Evolutionary conservation across 2,329 filamentous ascomycete species (phyloP), one percentile per base, ranked within the genome.

Genomic region (Aplosporella prunicola): DNA sequence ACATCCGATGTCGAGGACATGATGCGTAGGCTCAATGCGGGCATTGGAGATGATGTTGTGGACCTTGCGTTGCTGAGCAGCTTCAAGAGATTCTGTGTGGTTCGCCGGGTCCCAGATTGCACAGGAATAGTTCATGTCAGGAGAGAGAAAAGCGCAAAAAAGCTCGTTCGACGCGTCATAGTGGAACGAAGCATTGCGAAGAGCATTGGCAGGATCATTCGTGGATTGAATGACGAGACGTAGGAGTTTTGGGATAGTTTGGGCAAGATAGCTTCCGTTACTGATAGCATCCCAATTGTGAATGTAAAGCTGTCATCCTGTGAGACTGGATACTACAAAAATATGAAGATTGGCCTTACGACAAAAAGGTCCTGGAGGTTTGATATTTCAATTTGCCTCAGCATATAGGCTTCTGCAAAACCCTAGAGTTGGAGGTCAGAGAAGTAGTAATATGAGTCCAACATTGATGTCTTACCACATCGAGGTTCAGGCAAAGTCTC

Each of bases 121-220:
- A 51, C 79, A 82, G 1, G 78, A 82, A 49, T 83, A 84, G 4
- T 79, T 83, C 80, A 85, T 84, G 50, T 84, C 80, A n/a, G 72
- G 67, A 0, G 78, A 82, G 18, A 84, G 64, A 46, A 84, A 84
- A 0, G 79, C 77, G 5, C 78, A 76, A 48, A 85, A 84, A 76
- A 84, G 82, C 41, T 78, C 76, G 50, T 85, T 85, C 45, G 74
- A 78, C 44, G 84, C 81, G 49, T 86, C 80, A 53, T 86, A 86
- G 46, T 86, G 81, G 4, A 79, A 78, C 2, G 72, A 72, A 35
- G 82, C 76, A 51, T 86, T 83, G 28, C 82, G 63, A 9, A 75
- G 66, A 14, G 32, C 18, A 45, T 73, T 75, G 2, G 67, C 67
- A 9, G 76, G 53, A 5, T 70, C 76, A 49, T 79, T 43, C 7